Evolutionary conservation across 1,284 basidiomycete species (phyloP).

Genomic region (Tausonia pullulans): DNA sequence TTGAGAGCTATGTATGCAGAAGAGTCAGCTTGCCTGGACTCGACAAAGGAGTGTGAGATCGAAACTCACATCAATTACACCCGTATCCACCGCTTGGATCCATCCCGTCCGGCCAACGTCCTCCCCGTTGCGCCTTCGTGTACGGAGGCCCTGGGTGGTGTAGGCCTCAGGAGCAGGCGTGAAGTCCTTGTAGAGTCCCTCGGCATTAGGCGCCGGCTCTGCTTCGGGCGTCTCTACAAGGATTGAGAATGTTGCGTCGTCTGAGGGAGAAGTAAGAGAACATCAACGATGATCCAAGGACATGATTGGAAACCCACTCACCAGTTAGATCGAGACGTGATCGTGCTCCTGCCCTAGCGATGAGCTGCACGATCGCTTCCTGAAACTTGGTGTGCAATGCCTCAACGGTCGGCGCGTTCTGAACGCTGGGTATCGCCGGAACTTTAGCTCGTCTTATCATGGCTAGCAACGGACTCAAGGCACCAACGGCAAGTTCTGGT

Average conservation of each 20-base stretch:
- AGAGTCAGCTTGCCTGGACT: not conserved
- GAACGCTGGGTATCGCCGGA: not conserved
- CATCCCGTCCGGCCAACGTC: not conserved
- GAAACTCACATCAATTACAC: not conserved
- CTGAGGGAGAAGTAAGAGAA: not conserved
- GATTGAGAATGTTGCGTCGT: not conserved
- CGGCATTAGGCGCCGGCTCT: not conserved
- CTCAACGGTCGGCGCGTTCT: not conserved
- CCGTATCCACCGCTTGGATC: not conserved
- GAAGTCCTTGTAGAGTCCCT: not conserved
- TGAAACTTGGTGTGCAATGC: not conserved
- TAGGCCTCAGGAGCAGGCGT: not conserved
- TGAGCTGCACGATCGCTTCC: not conserved
- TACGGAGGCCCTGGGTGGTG: not conserved
- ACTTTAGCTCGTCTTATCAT: too few relatives aligned
- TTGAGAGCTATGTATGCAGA: too few relatives aligned
- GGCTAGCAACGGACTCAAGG: too few relatives aligned
- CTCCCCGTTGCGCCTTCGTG: not conserved
- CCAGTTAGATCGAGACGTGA: too few relatives aligned
- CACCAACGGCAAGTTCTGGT: not conserved
- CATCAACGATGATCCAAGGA: too few relatives aligned
- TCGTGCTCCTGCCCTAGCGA: not conserved
- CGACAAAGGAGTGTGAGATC: not conserved
- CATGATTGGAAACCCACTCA: too few relatives aligned
- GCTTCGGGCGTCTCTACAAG: not conserved